Evolutionary conservation across 2,329 filamentous ascomycete genomes (phyloP), one percentile per base, ranked within the genome.

Genomic region (Colletotrichum godetiae): DNA sequence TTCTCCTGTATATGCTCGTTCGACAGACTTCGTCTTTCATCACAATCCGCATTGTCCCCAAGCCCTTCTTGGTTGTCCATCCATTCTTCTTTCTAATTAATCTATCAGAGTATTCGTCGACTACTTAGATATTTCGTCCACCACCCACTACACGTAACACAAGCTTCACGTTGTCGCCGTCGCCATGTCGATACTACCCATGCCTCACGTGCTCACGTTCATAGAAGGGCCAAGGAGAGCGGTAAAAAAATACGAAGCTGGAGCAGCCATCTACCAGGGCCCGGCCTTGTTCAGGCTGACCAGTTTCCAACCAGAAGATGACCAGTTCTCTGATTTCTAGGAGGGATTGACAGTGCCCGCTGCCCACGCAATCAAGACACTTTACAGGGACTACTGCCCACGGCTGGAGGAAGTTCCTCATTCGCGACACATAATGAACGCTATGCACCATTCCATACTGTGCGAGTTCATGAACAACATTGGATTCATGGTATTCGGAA

Each of bases 401-500:
- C 42, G 15, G 42, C 42, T 49, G 19, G 42, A 49, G 42, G 19
- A 49, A n/a, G 42, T 49, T n/a, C 42, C 42, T n/a, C n/a, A n/a
- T 19, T n/a, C 42, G 42, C 42, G 19, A n/a, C 19, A 49, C 42
- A 22, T 24, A 19, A 60, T 60, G 31, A 60, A 33, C 10, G 33
- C 58, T 19, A 8, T 60, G 22, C 31, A 60, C 31, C 33, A 60
- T 37, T 15, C 31, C 13, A 60, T 60, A 60, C n/a, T 60, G 3
- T 60, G 58, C 58, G 37, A 37, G 19, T 60, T 60, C 58, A 60
- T 60, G 58, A 60, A 60, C 33, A 42, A 12, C 58, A 35, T 60
- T 33, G 58, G 58, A 22, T 60, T 60, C 58, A 33, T 33, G 58
- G 33, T 49, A 22, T 22, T 49, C 42, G 42, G 42, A 49, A 49